These are phyloP conservation scores for Dendrobium chrysotoxum DNA, from an alignment of 106 monocot genomes.

Conservation along the genomic window DNA sequence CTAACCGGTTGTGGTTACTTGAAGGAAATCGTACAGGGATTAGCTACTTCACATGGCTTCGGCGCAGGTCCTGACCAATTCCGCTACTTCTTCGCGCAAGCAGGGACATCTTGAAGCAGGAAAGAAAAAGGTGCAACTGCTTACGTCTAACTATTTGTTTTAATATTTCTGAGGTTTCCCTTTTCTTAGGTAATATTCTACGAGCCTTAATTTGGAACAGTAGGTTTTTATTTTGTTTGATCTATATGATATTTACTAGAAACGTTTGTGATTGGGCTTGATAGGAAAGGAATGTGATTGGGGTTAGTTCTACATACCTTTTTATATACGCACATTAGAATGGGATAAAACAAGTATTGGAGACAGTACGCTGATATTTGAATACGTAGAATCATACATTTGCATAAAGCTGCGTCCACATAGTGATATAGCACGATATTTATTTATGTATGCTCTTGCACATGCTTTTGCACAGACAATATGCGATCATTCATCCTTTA, in stretches of 20 bases:
- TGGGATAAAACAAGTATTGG: not conserved
- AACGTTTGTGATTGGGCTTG: not conserved
- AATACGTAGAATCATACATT: not conserved
- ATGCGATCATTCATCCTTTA: too few relatives aligned
- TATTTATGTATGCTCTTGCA: not conserved
- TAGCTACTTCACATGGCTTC: constrained; percentile 14
- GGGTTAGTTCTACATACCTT: not conserved
- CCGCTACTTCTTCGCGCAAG: constrained; percentile 11
- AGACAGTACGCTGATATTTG: not conserved
- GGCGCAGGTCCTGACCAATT: constrained; percentile 11
- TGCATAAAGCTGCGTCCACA: not conserved
- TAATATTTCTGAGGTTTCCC: not conserved
- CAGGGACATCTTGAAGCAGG: constrained; percentile 25
- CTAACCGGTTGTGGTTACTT: not conserved
- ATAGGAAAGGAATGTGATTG: not conserved
- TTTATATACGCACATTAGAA: not conserved
- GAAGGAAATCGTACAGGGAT: not conserved
- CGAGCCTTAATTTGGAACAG: not conserved
- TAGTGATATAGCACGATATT: not conserved
- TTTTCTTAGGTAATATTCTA: not conserved
- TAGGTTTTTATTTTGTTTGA: not conserved
- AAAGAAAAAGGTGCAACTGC: constrained; percentile 20
- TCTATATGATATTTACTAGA: not conserved
- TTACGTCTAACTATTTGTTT: not conserved
- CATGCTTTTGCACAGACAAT: not conserved